phyloP scores from a whole-genome alignment of 2,329 filamentous ascomycete genomes.

The Beauveria varroae region DNA sequence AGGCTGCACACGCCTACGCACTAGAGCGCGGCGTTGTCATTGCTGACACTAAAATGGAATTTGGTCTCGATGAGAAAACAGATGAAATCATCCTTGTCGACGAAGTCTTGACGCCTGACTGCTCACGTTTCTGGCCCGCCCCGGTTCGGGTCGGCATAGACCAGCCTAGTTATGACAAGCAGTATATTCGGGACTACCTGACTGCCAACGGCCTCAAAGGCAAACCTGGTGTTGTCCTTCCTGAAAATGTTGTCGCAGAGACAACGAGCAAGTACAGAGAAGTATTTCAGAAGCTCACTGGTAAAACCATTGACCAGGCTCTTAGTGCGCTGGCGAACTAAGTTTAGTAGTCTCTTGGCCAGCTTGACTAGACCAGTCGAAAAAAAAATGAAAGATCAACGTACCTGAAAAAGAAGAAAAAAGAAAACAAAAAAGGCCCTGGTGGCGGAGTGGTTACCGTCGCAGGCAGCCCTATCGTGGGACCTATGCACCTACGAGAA shows the following conservation, averaged over 20 bases:
- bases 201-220: conserved; percentile 53
- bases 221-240: conserved; percentile 40
- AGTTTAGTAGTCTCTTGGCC: conserved; percentile 11
- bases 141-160: conserved; percentile 60
- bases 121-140: conserved; percentile 79
- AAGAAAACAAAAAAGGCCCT: too few species aligned
- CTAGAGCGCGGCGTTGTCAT: conserved; percentile 29
- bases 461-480: too few species aligned
- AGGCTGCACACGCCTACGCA: conserved; percentile 53
- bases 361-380: neutral
- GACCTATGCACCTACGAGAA: too few species aligned
- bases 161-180: conserved; percentile 86
- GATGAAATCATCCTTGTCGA: conserved; percentile 47
- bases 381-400: neutral
- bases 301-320: conserved; percentile 13
- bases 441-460: too few species aligned
- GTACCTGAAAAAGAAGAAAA: too few species aligned
- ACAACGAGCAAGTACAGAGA: conserved; percentile 70
- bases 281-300: conserved; percentile 42
- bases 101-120: conserved; percentile 79
- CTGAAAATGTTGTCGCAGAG: conserved; percentile 60
- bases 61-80: conserved; percentile 41
- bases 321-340: conserved; percentile 11
- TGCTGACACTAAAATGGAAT: conserved; percentile 47
- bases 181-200: conserved; percentile 77